Percentiles rank a stretch among this genome's conserved stretches.
phyloP scores from a whole-genome alignment of 1,139 yeast species.

The Geotrichum restrictum region DNA sequence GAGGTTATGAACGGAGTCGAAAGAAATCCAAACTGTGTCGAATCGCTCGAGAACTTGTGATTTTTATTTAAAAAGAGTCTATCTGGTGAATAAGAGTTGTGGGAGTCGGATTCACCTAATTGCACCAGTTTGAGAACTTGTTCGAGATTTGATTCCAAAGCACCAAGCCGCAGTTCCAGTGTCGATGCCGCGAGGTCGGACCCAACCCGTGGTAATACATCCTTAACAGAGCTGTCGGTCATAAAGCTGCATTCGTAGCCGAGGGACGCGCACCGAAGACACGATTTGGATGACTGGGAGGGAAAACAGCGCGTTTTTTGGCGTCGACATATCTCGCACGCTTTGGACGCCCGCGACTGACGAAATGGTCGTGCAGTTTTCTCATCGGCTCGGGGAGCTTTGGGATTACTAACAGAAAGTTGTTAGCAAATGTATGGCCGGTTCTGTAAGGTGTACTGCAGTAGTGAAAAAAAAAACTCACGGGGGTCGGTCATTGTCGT shows the following conservation, averaged over 20 bases:
- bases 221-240: conserved; percentile 13
- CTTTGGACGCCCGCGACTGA: conserved; percentile 40
- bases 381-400: not conserved
- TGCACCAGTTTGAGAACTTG: conserved; percentile 6
- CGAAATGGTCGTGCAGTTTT: conserved; percentile 15
- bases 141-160: conserved; percentile 2
- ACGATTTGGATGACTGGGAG: conserved; percentile 46
- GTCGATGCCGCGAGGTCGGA: not conserved
- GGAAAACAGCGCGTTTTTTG: conserved; percentile 64
- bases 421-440: not conserved
- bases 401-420: not conserved
- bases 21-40: conserved; percentile 42
- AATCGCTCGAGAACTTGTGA: conserved; percentile 24
- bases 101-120: not conserved
- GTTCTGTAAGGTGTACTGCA: not conserved
- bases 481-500: not conserved
- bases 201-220: not conserved
- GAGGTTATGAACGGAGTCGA: conserved; percentile 46
- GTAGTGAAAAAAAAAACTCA: not conserved
- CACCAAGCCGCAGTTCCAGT: conserved; percentile 9
- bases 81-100: not conserved
- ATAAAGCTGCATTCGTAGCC: conserved; percentile 51
- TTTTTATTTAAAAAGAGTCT: conserved; percentile 10
- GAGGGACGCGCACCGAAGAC: conserved; percentile 55
- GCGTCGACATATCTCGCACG: conserved; percentile 56